Evolutionary conservation across 306 rosid genomes (phyloP), one percentile per base, ranked within the genome.

Genomic region (Alnus glutinosa): DNA sequence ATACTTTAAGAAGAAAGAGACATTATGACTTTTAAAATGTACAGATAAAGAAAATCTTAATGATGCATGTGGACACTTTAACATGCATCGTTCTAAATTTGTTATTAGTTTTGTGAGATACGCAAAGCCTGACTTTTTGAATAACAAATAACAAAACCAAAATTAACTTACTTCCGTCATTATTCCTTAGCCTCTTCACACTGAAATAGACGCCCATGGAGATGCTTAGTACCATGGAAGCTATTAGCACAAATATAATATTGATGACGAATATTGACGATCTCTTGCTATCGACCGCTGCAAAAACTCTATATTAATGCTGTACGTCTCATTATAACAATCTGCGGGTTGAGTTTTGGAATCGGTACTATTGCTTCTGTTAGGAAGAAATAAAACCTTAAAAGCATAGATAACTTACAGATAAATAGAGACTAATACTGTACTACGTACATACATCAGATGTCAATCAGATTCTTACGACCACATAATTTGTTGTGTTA

Each of bases 211-310:
- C 7, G 62, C 75, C 47, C 0, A 81, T 14, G 50, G 55, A 68
- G 52, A 58, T 9, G 18, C 62, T 39, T 4, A 86, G 58, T 18
- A 81, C 55, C 14, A 81, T 28, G 46, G 34, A 73, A 59, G 50
- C 68, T 9, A 68, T 7, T 8, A 80, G 58, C 67, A 74, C 83
- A 55, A 73, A 34, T 5, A 77, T 9, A 47, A 77, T 9, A 47
- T 49, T 36, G 2, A 66, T 74, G 62, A 34, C 37, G 37, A 34
- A 34, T 34, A 58, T 32, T 23, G 28, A 74, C 11, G 75, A 77
- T 57, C 42, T 49, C 30, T 14, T 46, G 39, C 72, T 47, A 50
- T 63, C 55, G 36, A 62, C 79, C 34, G 73, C 88, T 87, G 82
- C 49, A 39, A 78, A 77, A 77, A n/a, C 7, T 4, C 39, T 23